phyloP scores from a whole-genome alignment of 805 yeast species.

The Ogataea zsoltii region DNA sequence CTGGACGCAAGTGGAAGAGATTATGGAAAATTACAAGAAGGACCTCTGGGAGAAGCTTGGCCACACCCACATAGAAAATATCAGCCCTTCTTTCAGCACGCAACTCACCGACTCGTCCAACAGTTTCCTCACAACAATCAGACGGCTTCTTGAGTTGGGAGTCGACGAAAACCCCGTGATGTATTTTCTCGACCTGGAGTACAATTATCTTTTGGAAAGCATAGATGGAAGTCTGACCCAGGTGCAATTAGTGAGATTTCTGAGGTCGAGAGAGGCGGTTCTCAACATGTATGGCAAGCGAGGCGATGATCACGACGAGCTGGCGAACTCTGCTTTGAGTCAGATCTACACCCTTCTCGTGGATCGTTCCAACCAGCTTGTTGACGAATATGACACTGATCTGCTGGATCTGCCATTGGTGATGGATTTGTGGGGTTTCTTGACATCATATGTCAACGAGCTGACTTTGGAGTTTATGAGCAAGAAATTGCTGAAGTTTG shows the following conservation, averaged over 20 bases:
- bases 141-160: slow-evolving; percentile 63
- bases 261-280: slow-evolving; percentile 42
- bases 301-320: slow-evolving; percentile 11
- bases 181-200: slow-evolving; percentile 59
- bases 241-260: slow-evolving; percentile 41
- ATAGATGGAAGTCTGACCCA: slow-evolving; percentile 42
- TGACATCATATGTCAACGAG: slow-evolving; percentile 41
- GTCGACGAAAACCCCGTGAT: slow-evolving; percentile 61
- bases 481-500: slow-evolving; percentile 47
- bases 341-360: slow-evolving; percentile 24
- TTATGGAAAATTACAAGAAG: slow-evolving; percentile 55
- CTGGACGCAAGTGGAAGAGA: slow-evolving; percentile 55
- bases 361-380: slow-evolving; percentile 29
- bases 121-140: slow-evolving; percentile 44
- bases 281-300: slow-evolving; percentile 33
- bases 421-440: slow-evolving; percentile 59
- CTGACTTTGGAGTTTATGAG: slow-evolving; percentile 35
- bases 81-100: slow-evolving; percentile 21
- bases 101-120: slow-evolving; percentile 14
- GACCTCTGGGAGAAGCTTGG: slow-evolving; percentile 53
- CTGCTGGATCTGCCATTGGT: slow-evolving; percentile 51
- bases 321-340: slow-evolving; percentile 29
- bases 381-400: slow-evolving; percentile 23
- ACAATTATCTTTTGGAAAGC: slow-evolving; percentile 38
- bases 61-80: slow-evolving; percentile 31